These are phyloP conservation scores for Neonectria ditissima DNA, from an alignment of 2,329 filamentous ascomycete genomes.

Conservation along the genomic window DNA sequence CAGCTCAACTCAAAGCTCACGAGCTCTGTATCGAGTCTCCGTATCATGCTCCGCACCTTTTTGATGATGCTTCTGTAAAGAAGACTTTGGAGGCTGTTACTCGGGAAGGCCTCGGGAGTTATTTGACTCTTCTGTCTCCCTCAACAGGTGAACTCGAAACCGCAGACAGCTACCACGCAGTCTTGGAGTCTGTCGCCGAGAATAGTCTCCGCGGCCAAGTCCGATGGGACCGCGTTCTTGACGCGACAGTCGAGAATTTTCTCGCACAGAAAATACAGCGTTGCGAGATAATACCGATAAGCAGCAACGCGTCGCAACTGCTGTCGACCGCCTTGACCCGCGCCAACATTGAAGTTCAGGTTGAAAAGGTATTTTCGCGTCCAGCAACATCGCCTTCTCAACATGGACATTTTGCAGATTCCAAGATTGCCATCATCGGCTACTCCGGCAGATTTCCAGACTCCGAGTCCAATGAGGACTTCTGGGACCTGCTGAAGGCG, in stretches of 20 bases:
- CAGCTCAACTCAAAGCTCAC: constrained; percentile 27
- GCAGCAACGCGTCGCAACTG: constrained; percentile 33
- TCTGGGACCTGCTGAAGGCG: constrained; percentile 75
- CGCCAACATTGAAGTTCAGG: constrained; percentile 14
- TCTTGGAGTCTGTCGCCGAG: constrained; percentile 14
- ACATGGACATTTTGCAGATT: constrained; percentile 33
- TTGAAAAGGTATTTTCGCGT: constrained; percentile 12
- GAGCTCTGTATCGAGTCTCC: constrained; percentile 39
- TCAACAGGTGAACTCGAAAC: constrained; percentile 16
- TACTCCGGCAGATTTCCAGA: constrained; percentile 60
- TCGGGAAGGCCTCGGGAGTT: not conserved
- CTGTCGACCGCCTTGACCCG: constrained; percentile 21
- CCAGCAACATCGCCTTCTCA: not conserved
- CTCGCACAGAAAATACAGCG: not conserved
- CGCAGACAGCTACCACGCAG: constrained; percentile 10
- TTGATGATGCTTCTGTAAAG: constrained; percentile 17
- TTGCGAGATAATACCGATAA: constrained; percentile 27
- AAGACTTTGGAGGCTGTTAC: not conserved
- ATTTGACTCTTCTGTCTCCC: constrained; percentile 13
- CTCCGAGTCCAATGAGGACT: constrained; percentile 55
- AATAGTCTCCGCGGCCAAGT: constrained; percentile 29
- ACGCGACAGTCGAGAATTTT: not conserved
- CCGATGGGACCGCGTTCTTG: constrained; percentile 27
- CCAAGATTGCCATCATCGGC: constrained; percentile 86
- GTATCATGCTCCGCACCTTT: constrained; percentile 42